Base-by-base conservation (phyloP, 441 rosid genomes). In the Arabidopsis lyrata region DNA sequence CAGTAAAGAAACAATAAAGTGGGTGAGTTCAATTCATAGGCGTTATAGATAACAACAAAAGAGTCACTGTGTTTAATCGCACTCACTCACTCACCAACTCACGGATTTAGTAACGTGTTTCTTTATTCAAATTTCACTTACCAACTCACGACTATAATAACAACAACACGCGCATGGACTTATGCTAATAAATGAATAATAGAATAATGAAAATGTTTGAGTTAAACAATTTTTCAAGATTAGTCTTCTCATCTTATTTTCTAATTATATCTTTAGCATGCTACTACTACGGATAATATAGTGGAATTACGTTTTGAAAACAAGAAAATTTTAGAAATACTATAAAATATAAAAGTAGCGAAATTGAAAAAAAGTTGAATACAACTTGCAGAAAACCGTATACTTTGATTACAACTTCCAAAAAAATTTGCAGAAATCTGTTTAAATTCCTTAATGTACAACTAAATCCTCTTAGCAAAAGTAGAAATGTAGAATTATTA, bases 21-120 rank as follows among this genome's bases (percentile, higher is more conserved):
- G 49, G 49, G 49, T 15, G 8, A n/a, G 18, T 44, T 44, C 70
- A 66, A 60, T 50, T 68, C 54, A 16, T 18, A 55, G 41, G 22
- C n/a, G 22, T 68, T 61, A 50, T 58, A 24, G 38, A 24, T 27
- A 39, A 53, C 50, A 38, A 53, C 38, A 66, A 39, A 66, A 53
- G 71, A 38, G 50, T 38, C 15, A 5, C 8, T 47, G 6, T 66
- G 3, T 29, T 6, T 12, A 8, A 50, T 20, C 10, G 50, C n/a
- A 8, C 27, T 66, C 29, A 45, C 27, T 66, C 29, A 45, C 44
- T 35, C 39, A 9, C 27, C 66, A 48, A 48, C 67, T 70, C 32
- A 48, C 13, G 59, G 12, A 36, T 50, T 22, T 2, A 57, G 35
- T 34, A 69, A 57, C 32, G 29, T 64, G 13, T 5, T 32, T 29